Evolutionary conservation across 148 eudicot species (phyloP).

Genomic region (Selenicereus undatus): DNA sequence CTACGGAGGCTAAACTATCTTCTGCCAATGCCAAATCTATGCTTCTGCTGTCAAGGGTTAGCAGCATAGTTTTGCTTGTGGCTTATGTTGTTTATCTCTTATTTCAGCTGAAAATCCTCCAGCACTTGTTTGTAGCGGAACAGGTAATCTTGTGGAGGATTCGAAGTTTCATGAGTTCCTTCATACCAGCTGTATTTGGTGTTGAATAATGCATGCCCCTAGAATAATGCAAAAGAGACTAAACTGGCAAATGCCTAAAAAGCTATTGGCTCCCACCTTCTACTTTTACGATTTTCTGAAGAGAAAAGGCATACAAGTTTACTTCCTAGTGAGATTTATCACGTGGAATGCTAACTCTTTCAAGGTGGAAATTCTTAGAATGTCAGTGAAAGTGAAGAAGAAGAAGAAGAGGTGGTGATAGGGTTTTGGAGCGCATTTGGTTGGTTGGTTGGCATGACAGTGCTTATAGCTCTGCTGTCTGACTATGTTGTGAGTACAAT

Average conservation of each 20-base stretch:
- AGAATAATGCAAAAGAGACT: not conserved
- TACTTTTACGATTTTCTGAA: not conserved
- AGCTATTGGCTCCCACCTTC: not conserved
- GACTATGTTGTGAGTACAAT: slow-evolving; percentile 78
- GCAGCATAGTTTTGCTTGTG: slow-evolving; percentile 61
- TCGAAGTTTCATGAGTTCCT: not conserved
- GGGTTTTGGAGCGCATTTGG: slow-evolving; percentile 59
- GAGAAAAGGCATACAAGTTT: not conserved
- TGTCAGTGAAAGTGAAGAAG: slow-evolving; percentile 29
- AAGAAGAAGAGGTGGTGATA: slow-evolving; percentile 47
- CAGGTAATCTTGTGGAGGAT: slow-evolving; percentile 37
- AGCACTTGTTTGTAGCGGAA: slow-evolving; percentile 34
- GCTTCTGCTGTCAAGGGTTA: slow-evolving; percentile 59
- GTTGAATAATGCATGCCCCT: not conserved
- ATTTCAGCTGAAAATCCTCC: slow-evolving; percentile 64
- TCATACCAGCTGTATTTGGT: not conserved
- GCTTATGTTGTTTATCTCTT: slow-evolving; percentile 64
- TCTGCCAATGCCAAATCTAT: slow-evolving; percentile 20
- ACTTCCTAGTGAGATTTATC: too few species aligned
- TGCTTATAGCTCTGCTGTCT: slow-evolving; percentile 53
- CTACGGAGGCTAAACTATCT: slow-evolving; percentile 20
- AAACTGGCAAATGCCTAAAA: not conserved
- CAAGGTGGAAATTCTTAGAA: slow-evolving; percentile 14
- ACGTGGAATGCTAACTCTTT: not conserved
- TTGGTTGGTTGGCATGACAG: slow-evolving; percentile 66